phyloP scores from a whole-genome alignment of 345 rosid genomes.

The Hibiscus trionum region DNA sequence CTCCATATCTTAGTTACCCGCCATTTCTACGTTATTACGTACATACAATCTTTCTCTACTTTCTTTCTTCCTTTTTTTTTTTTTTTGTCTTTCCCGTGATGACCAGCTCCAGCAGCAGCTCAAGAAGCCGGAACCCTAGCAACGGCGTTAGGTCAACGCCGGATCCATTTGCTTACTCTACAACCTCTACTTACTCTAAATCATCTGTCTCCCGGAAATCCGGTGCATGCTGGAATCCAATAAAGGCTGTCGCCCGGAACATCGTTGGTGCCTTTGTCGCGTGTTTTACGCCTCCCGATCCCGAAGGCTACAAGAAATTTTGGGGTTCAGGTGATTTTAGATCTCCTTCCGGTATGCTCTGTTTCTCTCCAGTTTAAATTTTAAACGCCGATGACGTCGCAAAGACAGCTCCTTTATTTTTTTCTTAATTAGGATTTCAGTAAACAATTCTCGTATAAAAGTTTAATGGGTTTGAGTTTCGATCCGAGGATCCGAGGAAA shows the following conservation, averaged over 20 bases:
- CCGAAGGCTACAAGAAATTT: constrained; percentile 22
- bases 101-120: constrained; percentile 13
- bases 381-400: background rate
- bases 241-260: constrained; percentile 34
- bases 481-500: background rate
- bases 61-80: background rate
- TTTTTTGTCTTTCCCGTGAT: background rate
- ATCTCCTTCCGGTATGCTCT: constrained; percentile 26
- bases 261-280: constrained; percentile 47
- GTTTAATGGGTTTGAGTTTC: too few relatives aligned
- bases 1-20: constrained; percentile 6
- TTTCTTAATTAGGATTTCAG: background rate
- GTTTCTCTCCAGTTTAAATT: background rate
- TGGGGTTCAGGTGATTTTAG: constrained; percentile 28
- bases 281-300: constrained; percentile 69
- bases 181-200: constrained; percentile 21
- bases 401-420: background rate
- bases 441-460: background rate
- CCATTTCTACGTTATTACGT: constrained; percentile 2
- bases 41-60: background rate
- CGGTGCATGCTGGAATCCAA: constrained; percentile 24
- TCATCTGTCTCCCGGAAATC: constrained; percentile 32
- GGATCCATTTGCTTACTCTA: constrained; percentile 22
- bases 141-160: constrained; percentile 36
- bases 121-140: constrained; percentile 32